Conservation (phyloP, 345 rosid species). For the Microcos paniculata region DNA sequence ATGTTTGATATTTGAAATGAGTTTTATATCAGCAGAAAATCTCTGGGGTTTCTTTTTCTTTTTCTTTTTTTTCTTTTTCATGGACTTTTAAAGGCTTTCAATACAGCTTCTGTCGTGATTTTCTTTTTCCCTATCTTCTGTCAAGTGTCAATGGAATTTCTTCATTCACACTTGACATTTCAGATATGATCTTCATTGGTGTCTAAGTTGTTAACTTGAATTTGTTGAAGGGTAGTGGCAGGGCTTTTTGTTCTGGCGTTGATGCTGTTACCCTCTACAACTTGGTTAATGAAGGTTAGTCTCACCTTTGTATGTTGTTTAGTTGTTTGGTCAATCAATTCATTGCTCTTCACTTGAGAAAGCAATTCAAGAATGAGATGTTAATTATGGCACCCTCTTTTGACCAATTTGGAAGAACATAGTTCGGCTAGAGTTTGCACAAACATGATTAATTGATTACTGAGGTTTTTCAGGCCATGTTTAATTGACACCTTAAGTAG, state of each 20-base stretch:
- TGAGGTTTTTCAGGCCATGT: background rate
- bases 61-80: no score
- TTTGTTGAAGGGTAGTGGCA: slow-evolving; percentile 74
- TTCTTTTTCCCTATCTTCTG: background rate
- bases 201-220: slow-evolving; percentile 36
- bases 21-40: background rate
- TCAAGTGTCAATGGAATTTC: background rate
- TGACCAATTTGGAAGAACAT: slow-evolving; percentile 1
- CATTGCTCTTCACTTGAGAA: background rate
- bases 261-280: slow-evolving; percentile 66
- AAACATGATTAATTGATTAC: background rate
- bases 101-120: background rate
- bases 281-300: slow-evolving; percentile 61
- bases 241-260: slow-evolving; percentile 85
- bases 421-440: background rate
- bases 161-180: slow-evolving; percentile 5
- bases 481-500: background rate
- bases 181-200: slow-evolving; percentile 2
- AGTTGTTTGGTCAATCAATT: background rate
- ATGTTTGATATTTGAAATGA: background rate
- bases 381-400: slow-evolving; percentile 3
- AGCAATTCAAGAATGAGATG: background rate
- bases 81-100: background rate
- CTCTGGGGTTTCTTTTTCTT: background rate
- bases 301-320: background rate